A percentile compares a stretch with the other conserved stretches of the same genome.
These are phyloP conservation scores for Fusarium oligoseptatum DNA, from an alignment of 2,329 filamentous ascomycete genomes.

Conservation along the genomic window DNA sequence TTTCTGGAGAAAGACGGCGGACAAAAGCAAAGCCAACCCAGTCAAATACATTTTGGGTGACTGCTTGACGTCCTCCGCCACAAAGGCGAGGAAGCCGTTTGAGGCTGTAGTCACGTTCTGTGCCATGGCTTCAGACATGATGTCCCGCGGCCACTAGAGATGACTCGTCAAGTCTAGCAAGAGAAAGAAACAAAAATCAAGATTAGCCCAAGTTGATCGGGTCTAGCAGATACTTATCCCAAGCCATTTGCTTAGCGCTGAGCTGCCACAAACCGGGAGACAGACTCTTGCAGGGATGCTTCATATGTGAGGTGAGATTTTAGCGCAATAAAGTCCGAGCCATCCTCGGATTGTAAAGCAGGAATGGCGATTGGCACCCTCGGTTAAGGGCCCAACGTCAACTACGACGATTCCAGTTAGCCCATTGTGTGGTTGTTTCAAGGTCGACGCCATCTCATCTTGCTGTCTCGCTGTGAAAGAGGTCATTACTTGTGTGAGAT, in stretches of 20 bases:
- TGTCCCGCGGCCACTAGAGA: background rate
- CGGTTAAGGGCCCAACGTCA: background rate
- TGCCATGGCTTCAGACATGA: background rate
- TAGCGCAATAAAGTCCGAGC: background rate
- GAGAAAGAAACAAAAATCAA: background rate
- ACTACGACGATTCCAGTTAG: background rate
- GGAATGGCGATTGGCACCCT: background rate
- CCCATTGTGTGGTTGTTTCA: background rate
- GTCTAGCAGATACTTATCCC: background rate
- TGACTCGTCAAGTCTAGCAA: background rate
- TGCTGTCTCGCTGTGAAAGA: background rate
- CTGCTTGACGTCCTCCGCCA: conserved; percentile 14
- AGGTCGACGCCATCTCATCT: background rate
- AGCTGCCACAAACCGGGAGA: background rate
- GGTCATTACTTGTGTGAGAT: background rate
- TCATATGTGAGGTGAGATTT: conserved; percentile 5
- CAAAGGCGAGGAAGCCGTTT: conserved; percentile 11
- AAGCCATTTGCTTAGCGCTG: background rate
- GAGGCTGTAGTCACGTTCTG: background rate
- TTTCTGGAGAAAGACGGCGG: background rate
- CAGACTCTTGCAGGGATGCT: background rate
- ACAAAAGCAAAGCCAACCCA: background rate
- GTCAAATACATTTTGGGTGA: conserved; percentile 22
- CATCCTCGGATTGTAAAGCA: background rate
- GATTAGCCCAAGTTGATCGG: background rate